Percentiles rank a stretch among this genome's conserved stretches.
phyloP scores from a whole-genome alignment of 768 basidiomycete species.

The Dendrothele bispora region DNA sequence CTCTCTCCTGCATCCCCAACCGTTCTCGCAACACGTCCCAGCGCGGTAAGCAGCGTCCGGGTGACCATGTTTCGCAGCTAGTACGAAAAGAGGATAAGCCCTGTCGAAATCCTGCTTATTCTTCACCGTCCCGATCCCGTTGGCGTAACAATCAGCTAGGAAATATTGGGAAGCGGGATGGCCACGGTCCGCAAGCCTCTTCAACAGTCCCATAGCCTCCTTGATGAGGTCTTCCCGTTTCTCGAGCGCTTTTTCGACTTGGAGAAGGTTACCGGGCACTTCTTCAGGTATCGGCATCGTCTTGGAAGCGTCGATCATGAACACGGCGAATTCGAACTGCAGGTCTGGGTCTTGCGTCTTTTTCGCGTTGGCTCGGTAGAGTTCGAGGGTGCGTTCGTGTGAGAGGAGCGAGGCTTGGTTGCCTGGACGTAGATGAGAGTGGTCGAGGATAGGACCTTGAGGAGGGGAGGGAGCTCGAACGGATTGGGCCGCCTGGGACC shows the following conservation, averaged over 20 bases:
- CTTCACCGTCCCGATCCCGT: constrained; percentile 93
- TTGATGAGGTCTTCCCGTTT: constrained; percentile 86
- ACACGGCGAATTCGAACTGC: constrained; percentile 97
- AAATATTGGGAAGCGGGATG: constrained; percentile 96
- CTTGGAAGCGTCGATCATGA: constrained; percentile 98
- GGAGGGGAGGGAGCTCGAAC: constrained; percentile 69
- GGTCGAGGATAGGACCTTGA: constrained; percentile 75
- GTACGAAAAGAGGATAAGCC: constrained; percentile 93
- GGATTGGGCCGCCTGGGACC: constrained; percentile 57
- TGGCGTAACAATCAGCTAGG: constrained; percentile 96
- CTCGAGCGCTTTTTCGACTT: constrained; percentile 77
- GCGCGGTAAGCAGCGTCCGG: constrained; percentile 94
- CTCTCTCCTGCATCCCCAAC: constrained; percentile 96
- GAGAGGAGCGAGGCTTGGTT: constrained; percentile 91
- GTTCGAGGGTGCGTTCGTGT: constrained; percentile 93
- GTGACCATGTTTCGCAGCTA: constrained; percentile 96
- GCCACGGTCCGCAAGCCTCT: constrained; percentile 90
- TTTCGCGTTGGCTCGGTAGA: constrained; percentile 97
- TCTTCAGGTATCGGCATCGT: constrained; percentile 74
- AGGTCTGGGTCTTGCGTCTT: constrained; percentile 98
- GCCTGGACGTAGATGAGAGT: constrained; percentile 91
- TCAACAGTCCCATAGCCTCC: constrained; percentile 86
- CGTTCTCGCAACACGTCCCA: constrained; percentile 97
- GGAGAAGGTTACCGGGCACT: constrained; percentile 72
- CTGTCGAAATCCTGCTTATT: constrained; percentile 94